Evolutionary conservation across 768 basidiomycete species (phyloP).

Genomic region (Boletellus ananiceps): DNA sequence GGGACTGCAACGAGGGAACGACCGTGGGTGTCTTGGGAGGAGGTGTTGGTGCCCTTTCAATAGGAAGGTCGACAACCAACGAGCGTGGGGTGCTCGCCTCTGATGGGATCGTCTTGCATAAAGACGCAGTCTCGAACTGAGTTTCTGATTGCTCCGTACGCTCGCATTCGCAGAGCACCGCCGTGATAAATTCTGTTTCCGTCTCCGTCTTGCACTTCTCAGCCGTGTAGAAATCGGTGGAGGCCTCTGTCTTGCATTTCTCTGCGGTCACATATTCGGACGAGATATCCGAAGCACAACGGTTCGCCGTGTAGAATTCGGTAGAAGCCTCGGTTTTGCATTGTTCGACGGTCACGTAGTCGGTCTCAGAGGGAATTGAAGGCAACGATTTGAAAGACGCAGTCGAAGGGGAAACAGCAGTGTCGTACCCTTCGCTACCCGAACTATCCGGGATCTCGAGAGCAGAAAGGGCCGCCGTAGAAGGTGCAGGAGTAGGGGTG

Average conservation of each 20-base stretch:
- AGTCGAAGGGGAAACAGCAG: constrained; percentile 40
- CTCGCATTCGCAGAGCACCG: constrained; percentile 37
- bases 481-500: constrained; percentile 32
- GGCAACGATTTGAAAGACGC: constrained; percentile 55
- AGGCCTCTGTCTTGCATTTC: constrained; percentile 39
- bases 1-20: constrained; percentile 24
- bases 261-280: constrained; percentile 50
- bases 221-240: constrained; percentile 45
- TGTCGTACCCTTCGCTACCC: constrained; percentile 50
- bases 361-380: constrained; percentile 53
- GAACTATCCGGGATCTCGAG: constrained; percentile 32
- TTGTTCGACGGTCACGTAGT: constrained; percentile 39
- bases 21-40: constrained; percentile 28
- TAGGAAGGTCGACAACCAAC: constrained; percentile 32
- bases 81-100: constrained; percentile 33
- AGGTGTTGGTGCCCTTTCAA: constrained; percentile 19
- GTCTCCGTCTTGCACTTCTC: constrained; percentile 32
- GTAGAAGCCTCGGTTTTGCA: constrained; percentile 41
- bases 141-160: constrained; percentile 39
- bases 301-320: constrained; percentile 47
- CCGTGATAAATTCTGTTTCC: constrained; percentile 45
- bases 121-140: constrained; percentile 45
- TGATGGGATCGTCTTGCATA: constrained; percentile 36
- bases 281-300: constrained; percentile 38
- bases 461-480: constrained; percentile 24